Evolutionary conservation across 495 filamentous ascomycete species (phyloP), one percentile per base, ranked within the genome.

Genomic region (Talaromyces ruber): DNA sequence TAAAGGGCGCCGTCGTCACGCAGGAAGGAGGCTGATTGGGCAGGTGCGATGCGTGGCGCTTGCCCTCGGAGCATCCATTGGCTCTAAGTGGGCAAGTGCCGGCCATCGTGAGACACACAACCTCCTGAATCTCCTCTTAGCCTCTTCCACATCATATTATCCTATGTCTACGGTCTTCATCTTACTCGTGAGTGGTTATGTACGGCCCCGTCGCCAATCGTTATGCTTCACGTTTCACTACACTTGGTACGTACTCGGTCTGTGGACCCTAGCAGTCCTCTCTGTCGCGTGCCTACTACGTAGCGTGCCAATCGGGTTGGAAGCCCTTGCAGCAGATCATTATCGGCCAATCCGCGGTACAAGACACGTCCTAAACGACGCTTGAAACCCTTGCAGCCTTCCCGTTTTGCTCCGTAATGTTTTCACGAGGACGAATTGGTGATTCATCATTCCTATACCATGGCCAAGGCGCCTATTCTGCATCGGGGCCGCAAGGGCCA

Each of bases 381-480:
- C n/a, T 47, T 47, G 43, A 47, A 47, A 47, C 43, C 43, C 43
- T 47, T 18, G 18, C 43, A 21, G 6, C 0, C 18, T n/a, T n/a
- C 43, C 34, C 39, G 39, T 16, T 43, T n/a, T 18, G 11, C 11
- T 43, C 39, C 39, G 39, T 21, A 47, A 21, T 58, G 58, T 43
- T 29, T 26, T 37, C 45, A 39, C 62, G 71, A 57, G 68, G 70
- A 67, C 67, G 66, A 64, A 69, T 34, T 34, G n/a, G n/a, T n/a
- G n/a, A n/a, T n/a, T n/a, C n/a, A n/a, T n/a, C n/a, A n/a, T n/a
- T n/a, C 30, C 9, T 39, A 16, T 39, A 37, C 32, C 34, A 39
- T 39, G 34, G 34, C 43, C 43, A 47, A 47, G 43, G 43, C 43
- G 43, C 43, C 43, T 21, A 47, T 47, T 47, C 43, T 47, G 43